Percentiles rank a stretch among this genome's conserved stretches.
Evolutionary conservation across 805 yeast species (phyloP).

Genomic region (Saccharomyces paradoxus): DNA sequence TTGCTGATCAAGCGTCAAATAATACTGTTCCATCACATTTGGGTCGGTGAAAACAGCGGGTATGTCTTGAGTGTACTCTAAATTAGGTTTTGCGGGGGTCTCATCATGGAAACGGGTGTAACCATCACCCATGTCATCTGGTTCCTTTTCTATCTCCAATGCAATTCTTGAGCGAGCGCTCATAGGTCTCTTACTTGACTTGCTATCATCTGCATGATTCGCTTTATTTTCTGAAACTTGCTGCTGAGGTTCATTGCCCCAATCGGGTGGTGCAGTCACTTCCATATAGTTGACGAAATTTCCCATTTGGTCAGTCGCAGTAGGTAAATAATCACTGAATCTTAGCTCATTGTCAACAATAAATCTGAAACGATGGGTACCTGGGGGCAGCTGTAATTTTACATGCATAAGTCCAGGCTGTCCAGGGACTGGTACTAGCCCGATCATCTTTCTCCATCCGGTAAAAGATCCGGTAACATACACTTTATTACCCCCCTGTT

Average conservation of each 20-base stretch:
- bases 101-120: slow-evolving; percentile 69
- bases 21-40: slow-evolving; percentile 79
- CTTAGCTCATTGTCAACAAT: slow-evolving; percentile 90
- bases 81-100: slow-evolving; percentile 26
- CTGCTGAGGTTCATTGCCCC: not conserved
- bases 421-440: slow-evolving; percentile 42
- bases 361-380: slow-evolving; percentile 88
- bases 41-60: slow-evolving; percentile 84
- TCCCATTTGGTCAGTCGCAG: slow-evolving; percentile 96
- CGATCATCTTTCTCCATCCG: slow-evolving; percentile 97
- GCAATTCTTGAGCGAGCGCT: slow-evolving; percentile 47
- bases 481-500: slow-evolving; percentile 91
- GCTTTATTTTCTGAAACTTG: not conserved
- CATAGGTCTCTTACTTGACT: slow-evolving; percentile 10
- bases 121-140: slow-evolving; percentile 73
- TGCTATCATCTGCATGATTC: not conserved
- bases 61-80: slow-evolving; percentile 52
- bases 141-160: slow-evolving; percentile 30
- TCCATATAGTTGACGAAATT: slow-evolving; percentile 89
- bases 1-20: slow-evolving; percentile 64
- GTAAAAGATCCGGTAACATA: slow-evolving; percentile 97
- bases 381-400: slow-evolving; percentile 72
- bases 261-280: slow-evolving; percentile 35
- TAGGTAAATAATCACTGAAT: slow-evolving; percentile 82
- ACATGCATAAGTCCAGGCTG: slow-evolving; percentile 43